Percentiles rank a stretch among this genome's conserved stretches.
Conservation (phyloP, 2,329 filamentous ascomycete genomes). For the Trichoderma sp. region DNA sequence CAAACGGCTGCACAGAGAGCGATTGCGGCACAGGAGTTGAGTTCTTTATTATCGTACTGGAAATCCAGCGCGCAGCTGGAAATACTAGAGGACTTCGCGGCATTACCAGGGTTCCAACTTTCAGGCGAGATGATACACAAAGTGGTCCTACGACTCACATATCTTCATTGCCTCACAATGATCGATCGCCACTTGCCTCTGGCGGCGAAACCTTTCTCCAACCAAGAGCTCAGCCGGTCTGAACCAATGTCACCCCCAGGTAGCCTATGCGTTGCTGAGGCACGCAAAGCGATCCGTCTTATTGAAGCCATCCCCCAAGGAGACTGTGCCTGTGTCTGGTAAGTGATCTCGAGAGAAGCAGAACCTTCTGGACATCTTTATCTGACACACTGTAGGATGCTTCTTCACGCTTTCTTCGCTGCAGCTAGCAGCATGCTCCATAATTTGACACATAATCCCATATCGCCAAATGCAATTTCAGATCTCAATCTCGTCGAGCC, state of each 20-base stretch:
- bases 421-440: conserved; percentile 1
- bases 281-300: conserved; percentile 3
- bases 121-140: conserved; percentile 9
- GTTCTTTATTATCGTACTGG: conserved; percentile 8
- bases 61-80: conserved; percentile 1
- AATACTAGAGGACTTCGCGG: not conserved
- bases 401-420: conserved; percentile 8
- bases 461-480: not conserved
- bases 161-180: conserved; percentile 9
- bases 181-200: conserved; percentile 1
- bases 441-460: not conserved
- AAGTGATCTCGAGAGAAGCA: not conserved
- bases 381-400: not conserved
- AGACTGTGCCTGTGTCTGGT: conserved; percentile 9
- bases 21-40: conserved; percentile 7
- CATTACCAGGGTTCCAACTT: not conserved
- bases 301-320: conserved; percentile 2
- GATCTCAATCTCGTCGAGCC: conserved; percentile 1
- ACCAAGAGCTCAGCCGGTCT: not conserved
- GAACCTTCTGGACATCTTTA: not conserved
- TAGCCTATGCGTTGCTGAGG: not conserved
- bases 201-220: not conserved
- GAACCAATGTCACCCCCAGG: not conserved
- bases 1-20: conserved; percentile 3
- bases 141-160: conserved; percentile 5